Base-by-base conservation (phyloP, 1,284 basidiomycete genomes). In the Leccinum insolens region DNA sequence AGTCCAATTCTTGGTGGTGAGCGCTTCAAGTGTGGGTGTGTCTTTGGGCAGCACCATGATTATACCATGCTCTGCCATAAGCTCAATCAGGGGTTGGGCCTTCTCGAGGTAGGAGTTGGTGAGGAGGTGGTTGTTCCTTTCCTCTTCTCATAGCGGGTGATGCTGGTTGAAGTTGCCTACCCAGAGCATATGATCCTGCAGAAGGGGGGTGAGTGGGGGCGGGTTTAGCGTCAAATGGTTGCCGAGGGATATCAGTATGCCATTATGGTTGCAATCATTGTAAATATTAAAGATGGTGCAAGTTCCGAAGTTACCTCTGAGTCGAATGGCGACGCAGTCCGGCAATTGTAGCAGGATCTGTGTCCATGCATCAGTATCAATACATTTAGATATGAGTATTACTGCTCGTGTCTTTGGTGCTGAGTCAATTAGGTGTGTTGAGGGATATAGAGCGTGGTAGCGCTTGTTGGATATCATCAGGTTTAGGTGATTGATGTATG, bases 81-180 rank as follows among this genome's bases (percentile, higher is more conserved):
- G 61, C 6, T 49, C 31, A 0, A 71, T 15, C 0, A 70, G n/a
- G 59, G 58, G 63, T 63, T 68, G 49, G 0, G 66, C 14, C 1
- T 6, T 4, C 0, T 57, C 17, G 0, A 68, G 65, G 3, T 69
- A 7, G 81, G 9, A 2, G 7, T 62, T 62, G 0, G 39, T 62
- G 0, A 68, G 55, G 15, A 66, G 41, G 22, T 68, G 81, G 0
- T 62, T 5, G 68, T 86, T 84, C 0, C 67, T 22, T 0, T 70
- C 65, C 6, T 80, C 77, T 6, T 85, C 83, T 85, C 84, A 87
- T 0, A 80, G 31, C 0, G 80, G 82, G 73, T 86, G 83, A 70
- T 87, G 85, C 0, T 1, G 3, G n/a, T 68, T 68, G 12, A 68
- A 68, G 17, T 68, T 52, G 0, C 60, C 41, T 22, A 78, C 68